Percentiles rank a stretch among this genome's conserved stretches.
These are phyloP conservation scores for Colletotrichum falcatum DNA, from an alignment of 2,329 filamentous ascomycete species.

Conservation along the genomic window DNA sequence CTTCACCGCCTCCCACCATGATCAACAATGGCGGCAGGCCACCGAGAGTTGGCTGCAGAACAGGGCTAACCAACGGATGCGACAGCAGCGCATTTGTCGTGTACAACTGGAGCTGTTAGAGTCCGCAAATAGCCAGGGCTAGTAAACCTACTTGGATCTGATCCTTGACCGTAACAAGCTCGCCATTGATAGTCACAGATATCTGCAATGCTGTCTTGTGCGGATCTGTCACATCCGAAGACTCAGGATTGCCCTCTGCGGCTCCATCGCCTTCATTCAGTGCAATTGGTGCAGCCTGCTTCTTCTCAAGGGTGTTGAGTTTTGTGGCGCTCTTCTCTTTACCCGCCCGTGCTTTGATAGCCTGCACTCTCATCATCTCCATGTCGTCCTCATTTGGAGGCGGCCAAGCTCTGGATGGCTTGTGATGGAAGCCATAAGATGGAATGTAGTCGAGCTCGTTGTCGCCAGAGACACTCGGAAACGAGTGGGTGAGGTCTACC, in stretches of 20 bases:
- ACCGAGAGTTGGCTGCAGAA: conserved; percentile 88
- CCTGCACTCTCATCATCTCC: conserved; percentile 62
- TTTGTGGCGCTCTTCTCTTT: conserved; percentile 43
- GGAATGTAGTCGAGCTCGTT: conserved; percentile 89
- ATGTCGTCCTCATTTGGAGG: conserved; percentile 86
- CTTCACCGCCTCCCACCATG: conserved; percentile 87
- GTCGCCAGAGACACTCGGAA: conserved; percentile 84
- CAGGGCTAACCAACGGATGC: conserved; percentile 90
- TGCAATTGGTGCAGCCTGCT: conserved; percentile 50
- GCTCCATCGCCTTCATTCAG: conserved; percentile 26
- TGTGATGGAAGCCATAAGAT: conserved; percentile 87
- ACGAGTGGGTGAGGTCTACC: conserved; percentile 96
- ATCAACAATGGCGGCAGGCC: conserved; percentile 90
- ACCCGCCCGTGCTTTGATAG: conserved; percentile 53
- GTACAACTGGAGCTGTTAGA: conserved; percentile 64
- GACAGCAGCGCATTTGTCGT: conserved; percentile 86
- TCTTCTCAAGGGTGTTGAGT: conserved; percentile 46
- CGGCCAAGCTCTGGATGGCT: conserved; percentile 91
- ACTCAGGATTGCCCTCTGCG: neutral
- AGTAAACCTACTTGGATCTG: conserved; percentile 81
- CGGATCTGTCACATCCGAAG: conserved; percentile 14
- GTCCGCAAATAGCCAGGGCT: neutral
- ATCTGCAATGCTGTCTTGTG: conserved; percentile 55
- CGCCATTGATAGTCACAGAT: conserved; percentile 77
- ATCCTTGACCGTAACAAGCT: conserved; percentile 81